A percentile compares a stretch with the other conserved stretches of the same genome.
Conservation (phyloP, 2,329 filamentous ascomycete genomes). For the Mycosphaerella sp. region DNA sequence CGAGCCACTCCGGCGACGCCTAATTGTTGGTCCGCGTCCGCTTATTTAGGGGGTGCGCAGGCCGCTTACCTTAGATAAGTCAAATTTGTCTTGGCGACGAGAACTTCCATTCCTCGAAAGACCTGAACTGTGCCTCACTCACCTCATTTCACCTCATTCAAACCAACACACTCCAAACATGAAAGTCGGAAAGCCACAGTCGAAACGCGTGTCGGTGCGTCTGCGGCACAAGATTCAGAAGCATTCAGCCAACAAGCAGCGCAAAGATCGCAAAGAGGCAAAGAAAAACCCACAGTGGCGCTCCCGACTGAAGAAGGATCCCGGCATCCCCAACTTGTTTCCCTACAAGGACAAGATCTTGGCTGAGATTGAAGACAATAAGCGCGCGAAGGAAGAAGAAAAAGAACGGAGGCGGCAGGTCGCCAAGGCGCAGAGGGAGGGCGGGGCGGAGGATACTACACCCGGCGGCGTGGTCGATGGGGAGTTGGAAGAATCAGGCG, state of each 20-base stretch:
- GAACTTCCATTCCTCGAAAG: not conserved
- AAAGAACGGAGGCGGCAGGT: conserved; percentile 63
- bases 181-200: conserved; percentile 63
- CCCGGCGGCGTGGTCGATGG: conserved; percentile 49
- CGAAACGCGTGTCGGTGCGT: conserved; percentile 83
- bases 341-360: conserved; percentile 96
- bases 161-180: conserved; percentile 13
- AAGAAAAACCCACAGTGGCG: conserved; percentile 99
- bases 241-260: conserved; percentile 80
- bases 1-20: no score
- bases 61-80: no score
- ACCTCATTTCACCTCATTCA: no score
- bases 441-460: conserved; percentile 33
- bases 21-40: no score
- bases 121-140: no score
- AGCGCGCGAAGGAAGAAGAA: conserved; percentile 74
- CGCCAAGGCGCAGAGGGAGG: conserved; percentile 46
- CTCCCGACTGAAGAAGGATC: conserved; percentile 93
- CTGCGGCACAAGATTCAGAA: conserved; percentile 96
- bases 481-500: conserved; percentile 44
- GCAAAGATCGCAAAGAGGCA: conserved; percentile 77
- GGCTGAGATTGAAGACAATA: conserved; percentile 87
- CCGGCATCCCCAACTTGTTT: conserved; percentile 93
- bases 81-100: no score
- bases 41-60: no score